phyloP scores from a whole-genome alignment of 768 basidiomycete species.

The Dacryopinax primogenitus region DNA sequence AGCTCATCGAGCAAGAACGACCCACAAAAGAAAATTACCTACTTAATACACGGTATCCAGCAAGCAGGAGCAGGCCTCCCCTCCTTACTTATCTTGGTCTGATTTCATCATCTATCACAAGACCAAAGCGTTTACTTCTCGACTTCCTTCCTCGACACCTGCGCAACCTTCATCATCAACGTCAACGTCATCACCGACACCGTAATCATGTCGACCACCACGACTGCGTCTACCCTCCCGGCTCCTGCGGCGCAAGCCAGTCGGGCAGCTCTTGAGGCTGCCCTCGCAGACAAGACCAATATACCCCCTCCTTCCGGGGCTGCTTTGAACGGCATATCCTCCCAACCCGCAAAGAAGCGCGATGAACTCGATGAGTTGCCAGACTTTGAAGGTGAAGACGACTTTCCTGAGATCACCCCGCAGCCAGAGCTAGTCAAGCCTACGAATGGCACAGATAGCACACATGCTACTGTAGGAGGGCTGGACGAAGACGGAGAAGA shows the following conservation, averaged over 20 bases:
- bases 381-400: conserved; percentile 2
- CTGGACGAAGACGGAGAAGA: neutral
- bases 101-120: neutral
- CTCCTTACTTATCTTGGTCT: too few species aligned
- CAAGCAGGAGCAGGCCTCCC: neutral
- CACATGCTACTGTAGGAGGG: neutral
- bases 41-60: neutral
- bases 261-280: conserved; percentile 4
- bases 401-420: conserved; percentile 1
- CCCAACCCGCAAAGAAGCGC: neutral
- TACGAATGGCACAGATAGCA: neutral
- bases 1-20: neutral
- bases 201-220: neutral
- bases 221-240: conserved; percentile 8
- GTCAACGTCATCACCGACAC: neutral
- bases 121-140: neutral
- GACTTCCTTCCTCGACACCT: neutral
- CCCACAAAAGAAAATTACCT: neutral
- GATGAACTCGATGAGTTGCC: conserved; percentile 1
- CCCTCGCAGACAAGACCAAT: conserved; percentile 13
- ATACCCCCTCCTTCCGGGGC: conserved; percentile 9
- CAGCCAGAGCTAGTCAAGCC: neutral
- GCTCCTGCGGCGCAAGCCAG: neutral
- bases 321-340: neutral
- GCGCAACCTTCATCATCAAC: neutral